Base-by-base conservation (phyloP, 345 rosid species). In the Pseudoturritis turrita region DNA sequence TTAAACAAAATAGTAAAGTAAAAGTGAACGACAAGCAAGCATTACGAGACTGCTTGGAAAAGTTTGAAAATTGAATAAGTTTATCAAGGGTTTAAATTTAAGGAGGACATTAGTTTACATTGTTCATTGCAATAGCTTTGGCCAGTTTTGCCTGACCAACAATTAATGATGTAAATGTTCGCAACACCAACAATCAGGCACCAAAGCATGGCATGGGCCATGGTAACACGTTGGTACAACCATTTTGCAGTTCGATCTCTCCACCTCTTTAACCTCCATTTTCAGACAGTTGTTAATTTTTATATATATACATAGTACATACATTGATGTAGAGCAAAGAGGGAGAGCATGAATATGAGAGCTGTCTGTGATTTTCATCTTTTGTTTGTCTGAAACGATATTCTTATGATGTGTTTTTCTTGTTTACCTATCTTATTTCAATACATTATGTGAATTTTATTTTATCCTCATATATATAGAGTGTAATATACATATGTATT, bases 131-230 rank as follows among this genome's bases (percentile, higher is more conserved):
- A 57, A 57, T 35, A 57, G 41, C 45, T 35, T 18, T 57, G 62
- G 29, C 45, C 28, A 3, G 5, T 36, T 1, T 36, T 36, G 11
- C 62, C 62, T 19, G 45, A 17, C 62, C 62, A 57, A 57, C 62
- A 57, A 14, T 57, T n/a, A n/a, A n/a, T n/a, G 62, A 57, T 57
- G 45, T 41, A 57, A 35, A 19, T 57, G 62, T 36, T 57, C 45
- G 6, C 62, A 57, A 56, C 62, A 56, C 62, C 62, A 56, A 56
- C 62, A 56, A 33, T 56, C 7, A 17, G 62, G 44, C 8, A 56
- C 62, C 43, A 35, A 13, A 56, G 62, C 26, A 56, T 56, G 62
- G 62, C 62, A 56, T 19, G 62, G 62, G 25, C 62, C 62, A 56
- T 56, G 62, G 39, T 56, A 56, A 56, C 62, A 57, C 28, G 62